Base-by-base conservation (phyloP, 805 yeast genomes). In the Hanseniaspora clermontiae region DNA sequence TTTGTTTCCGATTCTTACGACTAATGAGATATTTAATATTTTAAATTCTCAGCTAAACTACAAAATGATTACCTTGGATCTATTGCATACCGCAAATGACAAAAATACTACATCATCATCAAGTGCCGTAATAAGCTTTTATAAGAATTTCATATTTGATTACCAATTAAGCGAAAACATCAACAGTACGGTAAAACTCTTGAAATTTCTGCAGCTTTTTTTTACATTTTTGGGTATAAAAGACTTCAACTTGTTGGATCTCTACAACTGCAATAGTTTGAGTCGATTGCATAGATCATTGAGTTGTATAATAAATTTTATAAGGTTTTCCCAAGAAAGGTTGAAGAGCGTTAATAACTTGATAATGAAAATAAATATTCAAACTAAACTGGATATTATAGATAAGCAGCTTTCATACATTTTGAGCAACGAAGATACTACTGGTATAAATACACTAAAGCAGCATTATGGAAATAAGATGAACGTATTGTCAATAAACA, bases 321-420 rank as follows among this genome's bases (percentile, higher is more conserved):
- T 53, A 7, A 38, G 57, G 12, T 53, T 53, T 20, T 53, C 57
- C 12, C 57, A 53, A 20, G 57, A 53, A 32, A 53, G 57, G 39
- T 20, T 53, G 7, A 53, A 53, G 24, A 43, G 31, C 19, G 51
- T 53, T 19, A 43, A 47, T 14, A 42, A 53, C 19, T 46, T 53
- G 34, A 53, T 53, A 12, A 24, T 37, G 10, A 42, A 46, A 10
- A 46, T 53, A 31, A 31, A 53, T 11, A 32, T 53, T 19, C 49
- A 53, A 46, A 39, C n/a, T 12, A 53, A 39, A 11, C 20, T 53
- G 14, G 37, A 31, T 24, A 2, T 46, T 1, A 20, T 53, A 10
- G 38, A 43, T 12, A 20, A 40, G 5, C 46, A 46, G n/a, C 11
- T 53, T 8, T 15, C 17, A 2, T 31, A 10, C 31, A 17, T 53